These are phyloP conservation scores for Nidularia sp. DNA, from an alignment of 768 basidiomycete species.

Conservation along the genomic window DNA sequence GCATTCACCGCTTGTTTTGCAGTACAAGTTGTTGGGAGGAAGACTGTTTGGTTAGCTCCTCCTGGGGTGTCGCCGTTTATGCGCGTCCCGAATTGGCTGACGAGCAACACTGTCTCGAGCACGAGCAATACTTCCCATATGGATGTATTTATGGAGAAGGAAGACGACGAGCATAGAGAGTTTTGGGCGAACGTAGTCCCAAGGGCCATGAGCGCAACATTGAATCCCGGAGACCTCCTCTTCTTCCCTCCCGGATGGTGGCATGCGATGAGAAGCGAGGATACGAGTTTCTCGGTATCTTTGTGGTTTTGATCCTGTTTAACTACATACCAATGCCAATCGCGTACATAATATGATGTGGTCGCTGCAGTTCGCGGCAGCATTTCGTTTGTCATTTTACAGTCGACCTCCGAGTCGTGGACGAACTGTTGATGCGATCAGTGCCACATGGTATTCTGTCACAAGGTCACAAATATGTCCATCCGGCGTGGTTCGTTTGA, in stretches of 20 bases:
- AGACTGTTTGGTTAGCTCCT: constrained; percentile 91
- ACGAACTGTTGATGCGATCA: too few relatives aligned
- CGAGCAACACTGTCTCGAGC: too few relatives aligned
- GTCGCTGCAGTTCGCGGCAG: too few relatives aligned
- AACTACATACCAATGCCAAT: too few relatives aligned
- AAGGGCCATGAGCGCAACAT: constrained; percentile 52
- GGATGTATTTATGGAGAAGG: constrained; percentile 60
- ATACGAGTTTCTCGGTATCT: constrained; percentile 81
- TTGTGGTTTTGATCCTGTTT: constrained; percentile 80
- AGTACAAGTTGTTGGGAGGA: constrained; percentile 88
- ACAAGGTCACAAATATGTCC: too few relatives aligned
- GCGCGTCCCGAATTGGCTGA: constrained; percentile 13
- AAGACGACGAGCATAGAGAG: constrained; percentile 24
- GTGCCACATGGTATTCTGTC: too few relatives aligned
- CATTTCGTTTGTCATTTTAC: too few relatives aligned
- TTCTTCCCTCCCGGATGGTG: constrained; percentile 94
- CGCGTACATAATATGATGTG: too few relatives aligned
- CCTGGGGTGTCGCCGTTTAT: constrained; percentile 53
- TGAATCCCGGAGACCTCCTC: constrained; percentile 81
- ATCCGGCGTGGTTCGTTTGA: too few relatives aligned
- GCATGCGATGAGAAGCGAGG: constrained; percentile 87
- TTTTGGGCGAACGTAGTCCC: constrained; percentile 60
- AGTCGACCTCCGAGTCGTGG: too few relatives aligned
- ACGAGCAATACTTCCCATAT: constrained; percentile 69
- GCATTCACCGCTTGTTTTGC: constrained; percentile 7